Conservation (phyloP, 805 yeast genomes). For the Wickerhamiella galacta region DNA sequence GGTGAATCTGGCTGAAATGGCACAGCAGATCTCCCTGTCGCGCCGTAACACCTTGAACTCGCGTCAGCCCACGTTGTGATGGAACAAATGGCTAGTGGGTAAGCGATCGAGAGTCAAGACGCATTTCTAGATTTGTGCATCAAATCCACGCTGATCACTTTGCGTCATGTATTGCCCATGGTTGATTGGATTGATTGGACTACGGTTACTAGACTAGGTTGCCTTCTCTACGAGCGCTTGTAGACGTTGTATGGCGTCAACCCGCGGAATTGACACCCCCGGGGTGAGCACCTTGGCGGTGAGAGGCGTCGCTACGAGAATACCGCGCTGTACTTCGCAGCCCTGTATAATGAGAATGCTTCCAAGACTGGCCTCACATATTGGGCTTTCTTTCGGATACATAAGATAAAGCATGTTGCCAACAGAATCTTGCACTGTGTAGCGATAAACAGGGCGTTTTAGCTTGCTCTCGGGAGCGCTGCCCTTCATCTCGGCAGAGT, state of each 20-base stretch:
- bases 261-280: too few relatives aligned
- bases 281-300: not conserved
- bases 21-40: conserved; percentile 16
- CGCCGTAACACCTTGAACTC: conserved; percentile 14
- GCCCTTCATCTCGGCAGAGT: not conserved
- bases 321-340: conserved; percentile 9
- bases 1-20: conserved; percentile 16
- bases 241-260: too few relatives aligned
- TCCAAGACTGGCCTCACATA: conserved; percentile 1
- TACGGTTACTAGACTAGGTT: too few relatives aligned
- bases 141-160: too few relatives aligned
- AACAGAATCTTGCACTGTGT: conserved; percentile 8
- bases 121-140: too few relatives aligned
- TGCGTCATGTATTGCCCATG: too few relatives aligned
- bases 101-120: too few relatives aligned
- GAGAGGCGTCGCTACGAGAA: conserved; percentile 4
- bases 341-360: conserved; percentile 2
- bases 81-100: too few relatives aligned
- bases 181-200: too few relatives aligned
- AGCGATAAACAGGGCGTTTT: not conserved
- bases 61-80: conserved; percentile 13
- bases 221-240: too few relatives aligned
- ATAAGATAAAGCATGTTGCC: conserved; percentile 6
- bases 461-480: not conserved
- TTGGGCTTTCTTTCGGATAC: not conserved